Percentiles rank a stretch among this genome's conserved stretches.
These are phyloP conservation scores for Moesziomyces parantarcticus DNA, from an alignment of 1,284 basidiomycete species.

Conservation along the genomic window DNA sequence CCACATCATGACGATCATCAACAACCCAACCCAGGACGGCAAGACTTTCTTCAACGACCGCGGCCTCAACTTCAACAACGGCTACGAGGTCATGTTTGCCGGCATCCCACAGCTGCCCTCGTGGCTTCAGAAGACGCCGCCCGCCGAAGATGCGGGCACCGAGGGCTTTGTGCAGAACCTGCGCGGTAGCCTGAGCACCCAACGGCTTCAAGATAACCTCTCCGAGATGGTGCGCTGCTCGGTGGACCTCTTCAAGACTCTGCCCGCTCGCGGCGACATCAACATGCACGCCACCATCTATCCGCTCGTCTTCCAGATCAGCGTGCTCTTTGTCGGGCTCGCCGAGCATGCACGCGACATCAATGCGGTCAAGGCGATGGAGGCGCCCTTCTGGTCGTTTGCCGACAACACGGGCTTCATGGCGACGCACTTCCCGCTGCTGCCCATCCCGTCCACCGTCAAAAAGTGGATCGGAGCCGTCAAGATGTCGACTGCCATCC, in stretches of 20 bases:
- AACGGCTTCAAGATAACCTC: constrained; percentile 21
- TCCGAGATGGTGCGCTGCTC: constrained; percentile 31
- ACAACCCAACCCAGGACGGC: constrained; percentile 29
- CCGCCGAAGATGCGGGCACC: constrained; percentile 28
- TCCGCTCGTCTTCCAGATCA: constrained; percentile 52
- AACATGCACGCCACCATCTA: constrained; percentile 45
- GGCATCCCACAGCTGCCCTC: constrained; percentile 40
- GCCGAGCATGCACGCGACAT: constrained; percentile 38
- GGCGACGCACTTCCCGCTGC: constrained; percentile 36
- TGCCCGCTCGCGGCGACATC: constrained; percentile 26
- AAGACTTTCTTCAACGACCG: constrained; percentile 55
- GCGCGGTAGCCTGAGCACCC: constrained; percentile 14
- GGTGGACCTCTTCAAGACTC: constrained; percentile 11
- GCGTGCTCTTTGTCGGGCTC: constrained; percentile 34
- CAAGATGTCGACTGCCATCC: constrained; percentile 43
- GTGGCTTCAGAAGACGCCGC: constrained; percentile 16
- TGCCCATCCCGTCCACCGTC: constrained; percentile 27
- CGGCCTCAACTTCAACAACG: constrained; percentile 38
- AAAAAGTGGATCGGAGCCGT: constrained; percentile 44
- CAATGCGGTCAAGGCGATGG: constrained; percentile 28
- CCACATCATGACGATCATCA: constrained; percentile 44
- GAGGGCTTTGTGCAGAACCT: constrained; percentile 41
- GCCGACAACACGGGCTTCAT: constrained; percentile 48
- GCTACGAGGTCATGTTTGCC: constrained; percentile 46
- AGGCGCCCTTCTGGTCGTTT: constrained; percentile 46